phyloP scores from a whole-genome alignment of 768 basidiomycete genomes.

The Boletus speciosus region DNA sequence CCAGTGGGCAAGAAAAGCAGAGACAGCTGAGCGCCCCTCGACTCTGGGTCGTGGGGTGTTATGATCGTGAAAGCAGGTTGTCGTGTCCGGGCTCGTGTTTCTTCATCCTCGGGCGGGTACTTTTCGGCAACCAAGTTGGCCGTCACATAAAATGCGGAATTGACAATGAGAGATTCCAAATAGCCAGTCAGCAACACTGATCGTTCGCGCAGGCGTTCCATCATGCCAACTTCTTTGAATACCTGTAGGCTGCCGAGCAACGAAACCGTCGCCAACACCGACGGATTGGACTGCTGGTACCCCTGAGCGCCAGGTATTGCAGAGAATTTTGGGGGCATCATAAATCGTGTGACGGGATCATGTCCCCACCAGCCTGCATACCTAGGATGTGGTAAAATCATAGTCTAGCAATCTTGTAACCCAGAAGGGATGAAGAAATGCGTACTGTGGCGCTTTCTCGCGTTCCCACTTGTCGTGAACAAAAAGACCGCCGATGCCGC shows the following conservation, averaged over 20 bases:
- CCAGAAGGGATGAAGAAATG: constrained; percentile 14
- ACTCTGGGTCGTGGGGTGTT: constrained; percentile 66
- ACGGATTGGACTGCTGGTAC: constrained; percentile 95
- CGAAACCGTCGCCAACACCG: constrained; percentile 71
- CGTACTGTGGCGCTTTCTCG: constrained; percentile 59
- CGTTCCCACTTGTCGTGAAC: constrained; percentile 81
- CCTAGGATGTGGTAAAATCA: constrained; percentile 40
- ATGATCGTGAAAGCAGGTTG: constrained; percentile 83
- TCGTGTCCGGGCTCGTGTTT: constrained; percentile 7
- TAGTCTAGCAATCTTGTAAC: constrained; percentile 2
- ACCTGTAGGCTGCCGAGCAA: constrained; percentile 80
- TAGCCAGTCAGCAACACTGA: constrained; percentile 66
- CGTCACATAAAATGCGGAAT: constrained; percentile 63
- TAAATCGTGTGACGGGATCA: constrained; percentile 79
- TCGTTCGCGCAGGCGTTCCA: constrained; percentile 63
- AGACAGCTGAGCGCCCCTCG: constrained; percentile 86
- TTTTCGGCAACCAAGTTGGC: constrained; percentile 31
- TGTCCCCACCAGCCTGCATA: constrained; percentile 99
- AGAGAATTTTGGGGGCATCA: constrained; percentile 81
- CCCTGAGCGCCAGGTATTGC: constrained; percentile 90
- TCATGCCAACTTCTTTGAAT: constrained; percentile 77
- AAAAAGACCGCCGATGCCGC: constrained; percentile 94
- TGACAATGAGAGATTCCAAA: constrained; percentile 60
- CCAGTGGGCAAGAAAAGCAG: constrained; percentile 66
- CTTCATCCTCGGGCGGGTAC: constrained; percentile 24